Evolutionary conservation across 2,329 filamentous ascomycete genomes (phyloP).

Genomic region (Penicillium thymicola): DNA sequence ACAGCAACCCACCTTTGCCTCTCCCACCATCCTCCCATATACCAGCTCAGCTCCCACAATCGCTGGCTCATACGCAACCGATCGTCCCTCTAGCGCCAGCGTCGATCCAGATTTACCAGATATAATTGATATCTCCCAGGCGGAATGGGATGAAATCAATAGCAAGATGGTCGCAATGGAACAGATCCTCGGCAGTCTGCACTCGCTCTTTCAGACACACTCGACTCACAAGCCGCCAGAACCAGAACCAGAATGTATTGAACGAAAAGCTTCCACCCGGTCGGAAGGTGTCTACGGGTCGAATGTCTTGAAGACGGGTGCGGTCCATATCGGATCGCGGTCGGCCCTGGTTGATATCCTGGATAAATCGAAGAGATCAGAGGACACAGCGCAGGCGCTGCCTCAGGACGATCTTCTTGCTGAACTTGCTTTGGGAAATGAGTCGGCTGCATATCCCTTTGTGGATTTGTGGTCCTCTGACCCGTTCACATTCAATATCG

Average conservation of each 20-base stretch:
- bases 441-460: slow-evolving; percentile 59
- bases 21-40: slow-evolving; percentile 12
- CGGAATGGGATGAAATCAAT: slow-evolving; percentile 38
- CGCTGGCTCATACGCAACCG: slow-evolving; percentile 22
- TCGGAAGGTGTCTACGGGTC: slow-evolving; percentile 30
- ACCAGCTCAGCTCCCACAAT: slow-evolving; percentile 9
- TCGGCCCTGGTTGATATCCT: slow-evolving; percentile 58
- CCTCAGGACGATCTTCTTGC: slow-evolving; percentile 58
- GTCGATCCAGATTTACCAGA: slow-evolving; percentile 26
- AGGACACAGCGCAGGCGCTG: slow-evolving; percentile 47
- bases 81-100: slow-evolving; percentile 15
- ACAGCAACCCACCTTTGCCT: slow-evolving; percentile 16
- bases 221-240: slow-evolving; percentile 20
- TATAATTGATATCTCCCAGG: slow-evolving; percentile 30
- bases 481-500: slow-evolving; percentile 53
- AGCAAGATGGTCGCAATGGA: slow-evolving; percentile 36
- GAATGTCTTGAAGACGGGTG: slow-evolving; percentile 46
- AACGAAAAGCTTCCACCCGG: slow-evolving; percentile 18
- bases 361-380: slow-evolving; percentile 43
- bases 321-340: slow-evolving; percentile 56
- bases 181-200: slow-evolving; percentile 32
- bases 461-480: slow-evolving; percentile 62
- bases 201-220: slow-evolving; percentile 30
- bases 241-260: slow-evolving; percentile 10
- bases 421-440: slow-evolving; percentile 58